Evolutionary conservation across 108 stramenopile species (phyloP), one percentile per base, ranked within the genome.

Genomic region (Bacterosira constricta): DNA sequence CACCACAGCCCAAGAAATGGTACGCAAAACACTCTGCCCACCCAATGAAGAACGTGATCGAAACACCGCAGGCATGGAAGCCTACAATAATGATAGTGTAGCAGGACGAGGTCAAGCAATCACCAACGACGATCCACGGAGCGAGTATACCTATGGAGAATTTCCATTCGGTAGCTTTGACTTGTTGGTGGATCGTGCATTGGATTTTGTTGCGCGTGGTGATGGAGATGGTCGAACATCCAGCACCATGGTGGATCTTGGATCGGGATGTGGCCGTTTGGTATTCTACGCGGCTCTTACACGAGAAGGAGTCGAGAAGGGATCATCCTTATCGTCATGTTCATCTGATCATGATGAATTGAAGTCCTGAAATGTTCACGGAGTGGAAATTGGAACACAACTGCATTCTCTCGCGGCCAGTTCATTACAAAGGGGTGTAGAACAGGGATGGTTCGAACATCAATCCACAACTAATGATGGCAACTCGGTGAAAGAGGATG

Each of bases 131-230:
- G 92, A 93, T 83, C 86, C 86, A 6, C 75, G 86, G 1, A 60
- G 82, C 42, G 56, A 73, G 21, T 79, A 75, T 58, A 86, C 92
- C 41, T 93, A 93, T 52, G 89, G 84, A 20, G 92, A 93, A 73
- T 93, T 93, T 75, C 92, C 92, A 21, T 83, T 85, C 34, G 37
- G 63, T 32, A 88, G 87, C 52, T 75, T 86, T 62, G 92, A 93
- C 71, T 17, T 55, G 10, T 66, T 93, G 44, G 35, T 93, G 4
- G 86, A 89, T 84, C 54, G 69, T 5, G 91, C 79, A 21, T 36
- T 85, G 41, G 38, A 66, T 13, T 66, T 39, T 45, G 67, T 35
- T 38, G 20, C 9, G 42, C 23, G 30, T 15, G 10, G 42, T 42
- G 29, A 31, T 44, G 23, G 29, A 41, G 36, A 52, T n/a, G n/a